A percentile compares a stretch with the other conserved stretches of the same genome.
Evolutionary conservation across 805 yeast species (phyloP).

Genomic region (Barnettozyma vustinii): DNA sequence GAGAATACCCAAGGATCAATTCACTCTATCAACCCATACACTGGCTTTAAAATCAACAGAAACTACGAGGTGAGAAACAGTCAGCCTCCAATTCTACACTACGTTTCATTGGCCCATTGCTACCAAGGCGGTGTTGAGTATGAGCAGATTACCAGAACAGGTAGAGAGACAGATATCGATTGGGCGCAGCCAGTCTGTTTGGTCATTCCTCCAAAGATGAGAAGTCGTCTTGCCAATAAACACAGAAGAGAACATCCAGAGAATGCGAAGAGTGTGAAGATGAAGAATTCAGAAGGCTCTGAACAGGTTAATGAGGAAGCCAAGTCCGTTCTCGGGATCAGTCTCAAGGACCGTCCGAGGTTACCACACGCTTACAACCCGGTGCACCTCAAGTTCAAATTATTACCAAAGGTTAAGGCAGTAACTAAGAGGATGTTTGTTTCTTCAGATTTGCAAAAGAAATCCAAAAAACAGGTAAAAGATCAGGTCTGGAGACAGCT

Average conservation of each 20-base stretch:
- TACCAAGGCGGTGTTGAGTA: slow-evolving; percentile 42
- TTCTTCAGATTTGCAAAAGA: background rate
- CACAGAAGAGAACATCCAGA: slow-evolving; percentile 1
- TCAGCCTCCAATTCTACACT: slow-evolving; percentile 35
- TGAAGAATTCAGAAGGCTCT: background rate
- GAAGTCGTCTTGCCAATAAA: slow-evolving; percentile 2
- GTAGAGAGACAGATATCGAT: slow-evolving; percentile 35
- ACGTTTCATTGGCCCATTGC: slow-evolving; percentile 47
- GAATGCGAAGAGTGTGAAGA: background rate
- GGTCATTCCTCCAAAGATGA: slow-evolving; percentile 26
- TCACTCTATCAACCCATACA: slow-evolving; percentile 33
- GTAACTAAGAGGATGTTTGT: background rate
- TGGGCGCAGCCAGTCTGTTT: slow-evolving; percentile 48
- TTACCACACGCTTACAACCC: slow-evolving; percentile 4
- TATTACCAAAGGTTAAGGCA: background rate
- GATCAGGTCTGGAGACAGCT: slow-evolving; percentile 6
- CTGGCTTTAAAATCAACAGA: slow-evolving; percentile 53
- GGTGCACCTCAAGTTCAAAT: background rate
- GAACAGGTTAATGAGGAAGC: background rate
- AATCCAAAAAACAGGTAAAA: background rate
- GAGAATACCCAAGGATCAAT: slow-evolving; percentile 22
- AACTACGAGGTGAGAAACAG: slow-evolving; percentile 38
- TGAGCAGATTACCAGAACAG: slow-evolving; percentile 32
- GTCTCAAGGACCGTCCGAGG: background rate
- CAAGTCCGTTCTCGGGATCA: background rate